Evolutionary conservation across 2,329 filamentous ascomycete genomes (phyloP).

Genomic region (Aspergillus pseudoglaucus): DNA sequence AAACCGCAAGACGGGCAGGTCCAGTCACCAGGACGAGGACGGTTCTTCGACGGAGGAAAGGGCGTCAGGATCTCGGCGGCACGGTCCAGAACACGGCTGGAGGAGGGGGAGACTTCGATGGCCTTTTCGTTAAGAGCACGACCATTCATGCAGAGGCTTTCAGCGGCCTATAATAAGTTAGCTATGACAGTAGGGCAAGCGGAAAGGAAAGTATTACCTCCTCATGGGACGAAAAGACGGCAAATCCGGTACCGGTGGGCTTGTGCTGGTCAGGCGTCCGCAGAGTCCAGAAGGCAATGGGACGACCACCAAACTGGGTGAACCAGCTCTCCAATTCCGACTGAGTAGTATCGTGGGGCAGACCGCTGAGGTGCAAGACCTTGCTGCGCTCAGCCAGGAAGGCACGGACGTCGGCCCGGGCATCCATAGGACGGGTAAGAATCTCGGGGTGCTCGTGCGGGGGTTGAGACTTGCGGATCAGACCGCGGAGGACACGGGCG

Average conservation of each 20-base stretch:
- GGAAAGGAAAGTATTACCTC: conserved; percentile 62
- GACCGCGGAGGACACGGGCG: conserved; percentile 79
- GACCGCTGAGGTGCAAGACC: conserved; percentile 93
- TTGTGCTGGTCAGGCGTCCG: conserved; percentile 98
- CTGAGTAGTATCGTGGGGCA: conserved; percentile 96
- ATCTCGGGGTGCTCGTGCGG: conserved; percentile 91
- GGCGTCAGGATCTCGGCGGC: conserved; percentile 93
- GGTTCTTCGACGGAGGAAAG: conserved; percentile 97
- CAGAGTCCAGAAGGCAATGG: conserved; percentile 98
- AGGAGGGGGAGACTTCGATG: conserved; percentile 96
- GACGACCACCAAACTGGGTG: conserved; percentile 93
- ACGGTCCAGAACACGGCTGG: conserved; percentile 90
- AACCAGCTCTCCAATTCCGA: conserved; percentile 99
- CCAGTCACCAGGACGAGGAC: conserved; percentile 95
- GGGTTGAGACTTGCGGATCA: conserved; percentile 95
- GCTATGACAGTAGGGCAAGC: conserved; percentile 1
- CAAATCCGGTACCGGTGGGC: conserved; percentile 96
- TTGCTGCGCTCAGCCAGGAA: conserved; percentile 96
- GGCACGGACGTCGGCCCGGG: conserved; percentile 87
- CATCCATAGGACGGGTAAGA: conserved; percentile 90
- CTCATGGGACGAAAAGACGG: conserved; percentile 97
- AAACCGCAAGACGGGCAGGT: conserved; percentile 98
- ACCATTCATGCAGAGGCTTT: conserved; percentile 98
- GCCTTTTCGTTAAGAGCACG: conserved; percentile 97
- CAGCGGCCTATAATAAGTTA: conserved; percentile 59